Evolutionary conservation across 2,329 filamentous ascomycete species (phyloP).

Genomic region (Aspergillus terreus): DNA sequence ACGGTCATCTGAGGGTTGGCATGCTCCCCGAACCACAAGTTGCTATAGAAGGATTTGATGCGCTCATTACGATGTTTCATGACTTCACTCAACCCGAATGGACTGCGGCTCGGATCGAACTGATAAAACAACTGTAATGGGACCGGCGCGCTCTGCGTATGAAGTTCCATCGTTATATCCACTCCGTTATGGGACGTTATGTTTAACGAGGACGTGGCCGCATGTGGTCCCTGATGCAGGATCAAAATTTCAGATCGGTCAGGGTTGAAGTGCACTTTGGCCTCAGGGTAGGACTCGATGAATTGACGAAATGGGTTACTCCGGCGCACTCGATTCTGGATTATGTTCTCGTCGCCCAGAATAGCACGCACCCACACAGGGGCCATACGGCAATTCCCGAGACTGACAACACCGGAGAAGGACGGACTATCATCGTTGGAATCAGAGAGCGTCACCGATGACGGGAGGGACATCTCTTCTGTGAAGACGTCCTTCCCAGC

Average conservation of each 20-base stretch:
- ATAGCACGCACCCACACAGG: constrained; percentile 12
- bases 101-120: constrained; percentile 85
- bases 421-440: constrained; percentile 1
- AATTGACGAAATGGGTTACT: constrained; percentile 12
- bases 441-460: constrained; percentile 11
- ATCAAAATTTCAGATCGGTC: constrained; percentile 6
- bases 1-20: constrained; percentile 66
- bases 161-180: constrained; percentile 9
- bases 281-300: constrained; percentile 2
- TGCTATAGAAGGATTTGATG: constrained; percentile 98
- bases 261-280: constrained; percentile 2
- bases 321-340: constrained; percentile 5
- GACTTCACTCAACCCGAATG: constrained; percentile 85
- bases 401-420: neutral
- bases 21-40: constrained; percentile 87
- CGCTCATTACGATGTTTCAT: constrained; percentile 91
- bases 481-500: constrained; percentile 4
- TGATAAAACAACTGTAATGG: constrained; percentile 77
- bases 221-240: neutral
- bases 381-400: neutral
- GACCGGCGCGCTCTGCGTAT: neutral
- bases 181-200: constrained; percentile 8
- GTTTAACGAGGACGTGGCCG: neutral
- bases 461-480: constrained; percentile 7
- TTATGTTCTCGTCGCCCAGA: constrained; percentile 4